Conservation (phyloP, 495 filamentous ascomycete species). For the Podospora australis region DNA sequence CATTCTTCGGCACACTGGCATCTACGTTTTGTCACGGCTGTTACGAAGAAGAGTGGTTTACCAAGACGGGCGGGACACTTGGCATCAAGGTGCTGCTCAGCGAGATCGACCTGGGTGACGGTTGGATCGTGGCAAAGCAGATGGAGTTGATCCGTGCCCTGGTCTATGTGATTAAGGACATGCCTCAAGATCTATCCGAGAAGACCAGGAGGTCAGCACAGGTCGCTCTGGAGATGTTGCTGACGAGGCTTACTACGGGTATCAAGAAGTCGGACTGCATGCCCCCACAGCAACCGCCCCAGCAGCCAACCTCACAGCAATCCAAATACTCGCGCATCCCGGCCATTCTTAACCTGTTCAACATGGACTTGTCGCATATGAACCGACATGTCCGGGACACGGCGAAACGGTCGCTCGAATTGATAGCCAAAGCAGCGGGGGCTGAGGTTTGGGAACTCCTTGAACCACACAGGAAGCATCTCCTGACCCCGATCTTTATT, state of each 20-base stretch:
- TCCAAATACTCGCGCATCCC: slow-evolving; percentile 48
- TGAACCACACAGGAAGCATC: slow-evolving; percentile 75
- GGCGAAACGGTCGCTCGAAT: slow-evolving; percentile 71
- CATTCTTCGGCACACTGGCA: slow-evolving; percentile 75
- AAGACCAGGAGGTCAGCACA: slow-evolving; percentile 76
- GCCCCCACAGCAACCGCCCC: slow-evolving; percentile 38
- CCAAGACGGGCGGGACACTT: slow-evolving; percentile 83
- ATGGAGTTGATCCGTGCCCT: slow-evolving; percentile 78
- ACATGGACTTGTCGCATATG: slow-evolving; percentile 84
- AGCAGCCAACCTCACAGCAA: slow-evolving; percentile 26
- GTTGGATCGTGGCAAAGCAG: slow-evolving; percentile 74
- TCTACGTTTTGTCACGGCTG: slow-evolving; percentile 87
- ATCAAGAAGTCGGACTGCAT: slow-evolving; percentile 69
- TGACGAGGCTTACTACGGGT: slow-evolving; percentile 66
- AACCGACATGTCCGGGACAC: slow-evolving; percentile 88
- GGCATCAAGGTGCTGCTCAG: slow-evolving; percentile 81
- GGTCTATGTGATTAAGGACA: slow-evolving; percentile 96
- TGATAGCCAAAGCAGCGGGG: slow-evolving; percentile 67
- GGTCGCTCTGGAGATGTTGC: slow-evolving; percentile 68
- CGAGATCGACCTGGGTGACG: slow-evolving; percentile 72
- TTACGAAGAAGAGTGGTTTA: slow-evolving; percentile 95
- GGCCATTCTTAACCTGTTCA: slow-evolving; percentile 73
- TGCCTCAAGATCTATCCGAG: slow-evolving; percentile 84
- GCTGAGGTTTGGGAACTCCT: slow-evolving; percentile 80
- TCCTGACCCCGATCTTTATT: slow-evolving; percentile 81